Percentiles rank a stretch among this genome's conserved stretches.
Evolutionary conservation across 495 filamentous ascomycete species (phyloP).

Genomic region (Clohesyomyces aquaticus): DNA sequence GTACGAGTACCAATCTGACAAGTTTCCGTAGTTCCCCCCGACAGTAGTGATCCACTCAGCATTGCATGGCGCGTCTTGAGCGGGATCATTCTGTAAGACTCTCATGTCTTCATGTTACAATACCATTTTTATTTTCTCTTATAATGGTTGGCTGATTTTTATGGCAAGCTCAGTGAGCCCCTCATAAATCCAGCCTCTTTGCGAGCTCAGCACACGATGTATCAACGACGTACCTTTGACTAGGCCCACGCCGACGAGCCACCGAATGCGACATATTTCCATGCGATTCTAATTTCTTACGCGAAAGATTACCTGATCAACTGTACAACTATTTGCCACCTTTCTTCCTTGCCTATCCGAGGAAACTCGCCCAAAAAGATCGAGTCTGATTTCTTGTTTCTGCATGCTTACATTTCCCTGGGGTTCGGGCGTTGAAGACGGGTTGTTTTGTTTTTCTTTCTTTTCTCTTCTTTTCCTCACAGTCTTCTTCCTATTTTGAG

Average conservation of each 20-base stretch:
- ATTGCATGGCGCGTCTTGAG: not conserved
- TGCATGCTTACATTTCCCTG: constrained; percentile 2
- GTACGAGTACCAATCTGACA: constrained; percentile 10
- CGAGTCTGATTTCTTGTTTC: not conserved
- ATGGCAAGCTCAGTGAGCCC: constrained; percentile 12
- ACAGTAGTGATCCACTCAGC: constrained; percentile 21
- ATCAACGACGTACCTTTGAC: constrained; percentile 31
- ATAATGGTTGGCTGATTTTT: constrained; percentile 24
- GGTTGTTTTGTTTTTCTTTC: constrained; percentile 9
- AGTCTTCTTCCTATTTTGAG: no score
- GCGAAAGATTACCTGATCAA: not conserved
- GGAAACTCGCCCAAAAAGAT: constrained; percentile 6
- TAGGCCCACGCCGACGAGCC: constrained; percentile 30
- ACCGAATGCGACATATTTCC: no score
- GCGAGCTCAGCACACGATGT: constrained; percentile 3
- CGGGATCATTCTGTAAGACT: constrained; percentile 15
- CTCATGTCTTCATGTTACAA: constrained; percentile 18
- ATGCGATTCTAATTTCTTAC: no score
- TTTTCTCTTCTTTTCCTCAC: not conserved
- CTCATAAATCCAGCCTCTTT: constrained; percentile 8
- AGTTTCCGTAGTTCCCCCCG: constrained; percentile 19
- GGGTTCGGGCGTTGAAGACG: constrained; percentile 1
- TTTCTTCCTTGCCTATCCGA: not conserved
- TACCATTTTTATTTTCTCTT: constrained; percentile 16
- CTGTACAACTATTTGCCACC: constrained; percentile 12